Conservation (phyloP, 805 yeast species). For the Pichia rugopelliculosa region DNA sequence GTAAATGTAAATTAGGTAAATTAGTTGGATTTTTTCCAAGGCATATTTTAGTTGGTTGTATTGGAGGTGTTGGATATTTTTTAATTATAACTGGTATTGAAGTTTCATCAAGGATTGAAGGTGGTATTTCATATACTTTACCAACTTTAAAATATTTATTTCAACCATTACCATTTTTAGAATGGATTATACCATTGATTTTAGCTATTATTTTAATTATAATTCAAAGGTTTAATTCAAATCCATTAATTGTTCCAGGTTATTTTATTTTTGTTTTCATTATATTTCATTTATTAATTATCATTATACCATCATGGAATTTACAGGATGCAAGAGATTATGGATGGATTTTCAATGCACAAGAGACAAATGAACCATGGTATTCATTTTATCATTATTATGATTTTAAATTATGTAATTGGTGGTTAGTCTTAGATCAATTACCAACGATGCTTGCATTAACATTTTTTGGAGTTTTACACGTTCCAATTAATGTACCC, state of each 20-base stretch:
- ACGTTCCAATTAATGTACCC: conserved; percentile 96
- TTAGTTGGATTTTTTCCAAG: conserved; percentile 93
- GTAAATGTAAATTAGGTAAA: conserved; percentile 73
- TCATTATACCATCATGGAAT: conserved; percentile 57
- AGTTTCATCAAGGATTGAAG: conserved; percentile 76
- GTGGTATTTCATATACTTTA: conserved; percentile 58
- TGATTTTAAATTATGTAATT: conserved; percentile 63
- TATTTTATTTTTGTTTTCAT: conserved; percentile 69
- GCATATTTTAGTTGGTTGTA: conserved; percentile 93
- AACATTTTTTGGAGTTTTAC: conserved; percentile 91
- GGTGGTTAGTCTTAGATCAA: conserved; percentile 60
- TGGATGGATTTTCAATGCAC: conserved; percentile 83
- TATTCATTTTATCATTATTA: conserved; percentile 73
- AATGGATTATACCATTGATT: conserved; percentile 65
- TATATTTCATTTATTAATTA: conserved; percentile 61
- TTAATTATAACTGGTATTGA: conserved; percentile 85
- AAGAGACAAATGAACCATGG: conserved; percentile 74
- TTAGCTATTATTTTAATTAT: conserved; percentile 55
- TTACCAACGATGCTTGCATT: conserved; percentile 92
- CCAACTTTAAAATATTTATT: conserved; percentile 45
- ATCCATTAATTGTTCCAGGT: conserved; percentile 71
- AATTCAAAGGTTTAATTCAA: conserved; percentile 51
- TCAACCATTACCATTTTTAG: conserved; percentile 38
- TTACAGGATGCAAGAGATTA: conserved; percentile 52
- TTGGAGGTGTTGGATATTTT: conserved; percentile 97